Evolutionary conservation across 2,329 filamentous ascomycete genomes (phyloP).

Genomic region (Scytalidium sp.): DNA sequence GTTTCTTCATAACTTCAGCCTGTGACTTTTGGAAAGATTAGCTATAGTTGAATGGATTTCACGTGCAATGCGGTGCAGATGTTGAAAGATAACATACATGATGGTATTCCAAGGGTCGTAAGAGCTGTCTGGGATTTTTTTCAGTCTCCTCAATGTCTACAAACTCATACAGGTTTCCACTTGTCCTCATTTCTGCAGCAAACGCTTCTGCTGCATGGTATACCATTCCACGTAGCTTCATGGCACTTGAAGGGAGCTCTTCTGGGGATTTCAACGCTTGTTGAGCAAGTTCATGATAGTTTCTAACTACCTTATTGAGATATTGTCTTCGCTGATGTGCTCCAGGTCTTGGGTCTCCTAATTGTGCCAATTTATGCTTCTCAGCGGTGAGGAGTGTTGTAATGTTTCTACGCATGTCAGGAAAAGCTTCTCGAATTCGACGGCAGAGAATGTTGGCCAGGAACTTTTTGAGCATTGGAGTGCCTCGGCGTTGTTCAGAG

Average conservation of each 20-base stretch:
- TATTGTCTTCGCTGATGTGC: conserved; percentile 23
- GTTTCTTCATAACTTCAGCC: neutral
- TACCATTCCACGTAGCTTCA: conserved; percentile 25
- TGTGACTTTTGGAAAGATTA: neutral
- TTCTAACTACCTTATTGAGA: conserved; percentile 18
- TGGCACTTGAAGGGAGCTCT: conserved; percentile 7
- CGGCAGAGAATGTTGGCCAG: conserved; percentile 26
- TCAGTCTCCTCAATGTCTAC: conserved; percentile 12
- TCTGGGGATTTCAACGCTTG: conserved; percentile 25
- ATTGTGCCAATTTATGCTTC: conserved; percentile 2
- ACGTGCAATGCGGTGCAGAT: too few relatives aligned
- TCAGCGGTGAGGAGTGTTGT: conserved; percentile 15
- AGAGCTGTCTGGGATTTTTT: neutral
- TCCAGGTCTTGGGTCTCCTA: conserved; percentile 26
- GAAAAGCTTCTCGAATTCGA: conserved; percentile 19
- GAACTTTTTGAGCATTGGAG: conserved; percentile 25
- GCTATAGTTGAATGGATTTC: neutral
- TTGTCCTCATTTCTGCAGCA: conserved; percentile 20
- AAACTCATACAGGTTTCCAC: conserved; percentile 26
- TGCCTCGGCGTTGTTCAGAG: conserved; percentile 22
- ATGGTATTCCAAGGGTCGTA: too few relatives aligned
- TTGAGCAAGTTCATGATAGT: conserved; percentile 17
- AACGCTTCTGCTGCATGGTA: conserved; percentile 18
- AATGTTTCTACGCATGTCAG: conserved; percentile 22
- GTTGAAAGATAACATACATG: too few relatives aligned